A percentile compares a stretch with the other conserved stretches of the same genome.
phyloP scores from a whole-genome alignment of 768 basidiomycete genomes.

The Goffeauzyma gilvescens region DNA sequence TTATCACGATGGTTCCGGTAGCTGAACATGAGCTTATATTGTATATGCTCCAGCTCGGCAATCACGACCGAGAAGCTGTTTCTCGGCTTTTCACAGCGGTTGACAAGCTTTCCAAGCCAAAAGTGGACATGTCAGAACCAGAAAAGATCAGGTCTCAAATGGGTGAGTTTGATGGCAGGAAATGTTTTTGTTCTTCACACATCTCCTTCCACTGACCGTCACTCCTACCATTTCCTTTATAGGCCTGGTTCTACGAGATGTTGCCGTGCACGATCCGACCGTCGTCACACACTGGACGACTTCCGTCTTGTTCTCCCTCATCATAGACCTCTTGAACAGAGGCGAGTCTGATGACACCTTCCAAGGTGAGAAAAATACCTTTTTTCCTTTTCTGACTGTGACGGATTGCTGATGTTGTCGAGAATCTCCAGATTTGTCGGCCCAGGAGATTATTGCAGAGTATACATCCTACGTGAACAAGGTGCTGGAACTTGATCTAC shows the following conservation, averaged over 20 bases:
- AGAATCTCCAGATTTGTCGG: conserved; percentile 18
- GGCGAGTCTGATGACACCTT: conserved; percentile 36
- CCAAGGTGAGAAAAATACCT: conserved; percentile 25
- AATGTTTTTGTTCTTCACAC: background rate
- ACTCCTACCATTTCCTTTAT: conserved; percentile 1
- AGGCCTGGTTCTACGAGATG: conserved; percentile 55
- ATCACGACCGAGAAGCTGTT: conserved; percentile 20
- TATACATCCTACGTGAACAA: conserved; percentile 51
- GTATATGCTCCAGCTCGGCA: conserved; percentile 30
- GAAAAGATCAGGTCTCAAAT: conserved; percentile 37
- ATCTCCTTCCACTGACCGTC: background rate
- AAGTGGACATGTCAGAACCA: background rate
- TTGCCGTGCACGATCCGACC: conserved; percentile 44
- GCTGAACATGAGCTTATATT: no score
- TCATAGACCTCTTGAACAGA: conserved; percentile 52
- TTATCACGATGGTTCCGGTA: no score
- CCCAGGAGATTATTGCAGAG: conserved; percentile 37
- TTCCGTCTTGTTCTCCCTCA: conserved; percentile 54
- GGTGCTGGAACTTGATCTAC: conserved; percentile 47
- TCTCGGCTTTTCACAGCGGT: conserved; percentile 16
- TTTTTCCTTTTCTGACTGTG: conserved; percentile 23
- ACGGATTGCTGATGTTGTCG: no score
- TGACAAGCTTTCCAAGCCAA: background rate
- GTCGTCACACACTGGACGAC: conserved; percentile 52
- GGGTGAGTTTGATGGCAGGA: conserved; percentile 34